phyloP scores from a whole-genome alignment of 331 rosid genomes.

The Acacia concinna region DNA sequence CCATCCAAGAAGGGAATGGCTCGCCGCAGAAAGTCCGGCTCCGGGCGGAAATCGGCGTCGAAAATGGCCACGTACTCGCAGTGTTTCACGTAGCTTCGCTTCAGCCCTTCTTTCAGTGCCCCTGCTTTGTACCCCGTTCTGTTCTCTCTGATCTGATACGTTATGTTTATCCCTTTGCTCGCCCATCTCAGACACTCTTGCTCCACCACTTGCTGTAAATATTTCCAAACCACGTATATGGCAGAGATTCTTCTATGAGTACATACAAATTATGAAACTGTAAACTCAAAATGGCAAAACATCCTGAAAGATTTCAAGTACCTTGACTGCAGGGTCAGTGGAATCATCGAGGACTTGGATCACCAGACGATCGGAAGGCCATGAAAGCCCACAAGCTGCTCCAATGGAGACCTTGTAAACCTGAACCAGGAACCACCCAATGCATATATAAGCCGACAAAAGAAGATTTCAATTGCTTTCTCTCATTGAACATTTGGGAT shows the following conservation, averaged over 20 bases:
- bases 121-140: conserved; percentile 86
- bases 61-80: conserved; percentile 84
- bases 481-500: neutral
- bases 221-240: conserved; percentile 23
- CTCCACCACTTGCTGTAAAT: conserved; percentile 81
- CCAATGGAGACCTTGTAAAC: conserved; percentile 92
- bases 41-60: conserved; percentile 87
- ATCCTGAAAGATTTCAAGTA: conserved; percentile 10
- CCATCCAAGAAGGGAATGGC: conserved; percentile 79
- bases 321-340: conserved; percentile 82
- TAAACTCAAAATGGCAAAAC: neutral
- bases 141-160: conserved; percentile 86
- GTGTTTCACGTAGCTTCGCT: conserved; percentile 76
- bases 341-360: conserved; percentile 94
- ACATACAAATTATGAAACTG: neutral
- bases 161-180: conserved; percentile 73
- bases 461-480: too few relatives aligned
- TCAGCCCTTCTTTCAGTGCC: conserved; percentile 80
- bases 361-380: conserved; percentile 92
- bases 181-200: conserved; percentile 92
- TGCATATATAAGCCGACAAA: conserved; percentile 5
- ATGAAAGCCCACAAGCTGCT: conserved; percentile 88
- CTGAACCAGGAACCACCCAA: conserved; percentile 36
- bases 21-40: conserved; percentile 74
- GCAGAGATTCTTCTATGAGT: neutral